Conservation (phyloP, 75 land plant species). For the Larix kaempferi region DNA sequence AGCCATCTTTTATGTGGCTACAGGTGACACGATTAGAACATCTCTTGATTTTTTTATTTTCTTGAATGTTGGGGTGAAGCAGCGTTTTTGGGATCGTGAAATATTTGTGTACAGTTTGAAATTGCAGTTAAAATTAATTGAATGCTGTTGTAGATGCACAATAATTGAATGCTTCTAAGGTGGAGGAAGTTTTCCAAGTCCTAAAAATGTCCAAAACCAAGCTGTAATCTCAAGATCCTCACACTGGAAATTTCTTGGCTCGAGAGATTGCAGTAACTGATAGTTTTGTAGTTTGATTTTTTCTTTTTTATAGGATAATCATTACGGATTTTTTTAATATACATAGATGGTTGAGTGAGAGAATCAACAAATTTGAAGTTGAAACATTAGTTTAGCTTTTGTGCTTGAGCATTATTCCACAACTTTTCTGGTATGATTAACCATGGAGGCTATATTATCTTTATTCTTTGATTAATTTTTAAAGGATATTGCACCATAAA, state of each 20-base stretch:
- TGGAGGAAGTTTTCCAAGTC: conserved; percentile 75
- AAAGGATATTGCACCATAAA: background rate
- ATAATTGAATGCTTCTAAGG: conserved; percentile 58
- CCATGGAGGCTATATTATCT: background rate
- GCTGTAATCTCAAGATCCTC: background rate
- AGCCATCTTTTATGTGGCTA: too few relatives aligned
- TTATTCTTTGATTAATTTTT: background rate
- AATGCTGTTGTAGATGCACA: conserved; percentile 87
- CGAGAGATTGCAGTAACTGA: conserved; percentile 1
- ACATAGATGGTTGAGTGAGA: conserved; percentile 1
- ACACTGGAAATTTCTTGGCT: background rate
- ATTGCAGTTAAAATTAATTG: conserved; percentile 85
- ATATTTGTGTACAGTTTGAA: conserved; percentile 37
- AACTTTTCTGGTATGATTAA: background rate
- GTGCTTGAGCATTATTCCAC: background rate
- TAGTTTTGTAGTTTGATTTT: background rate
- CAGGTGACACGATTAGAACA: background rate
- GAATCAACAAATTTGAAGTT: background rate
- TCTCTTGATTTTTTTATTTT: background rate
- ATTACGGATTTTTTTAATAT: background rate
- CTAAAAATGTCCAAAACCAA: conserved; percentile 19
- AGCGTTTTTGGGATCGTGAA: conserved; percentile 13
- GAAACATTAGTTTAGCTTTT: background rate
- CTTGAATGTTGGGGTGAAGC: conserved; percentile 13
- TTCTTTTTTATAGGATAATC: conserved; percentile 4